Evolutionary conservation across 83 land plant genomes (phyloP).

Genomic region (Isoetes engelmannii): DNA sequence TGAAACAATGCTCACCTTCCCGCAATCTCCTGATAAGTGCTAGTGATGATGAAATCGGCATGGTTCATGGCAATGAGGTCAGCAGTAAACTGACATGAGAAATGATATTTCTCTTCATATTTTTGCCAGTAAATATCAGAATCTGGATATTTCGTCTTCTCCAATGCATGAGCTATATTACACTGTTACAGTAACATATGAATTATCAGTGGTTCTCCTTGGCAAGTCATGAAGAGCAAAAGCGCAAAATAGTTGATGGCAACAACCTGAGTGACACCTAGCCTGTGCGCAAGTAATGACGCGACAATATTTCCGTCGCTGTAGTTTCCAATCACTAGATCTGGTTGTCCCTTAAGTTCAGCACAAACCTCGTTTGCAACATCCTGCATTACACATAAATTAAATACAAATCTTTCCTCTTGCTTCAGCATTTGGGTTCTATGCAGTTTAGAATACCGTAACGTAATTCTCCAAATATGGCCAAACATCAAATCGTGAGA

Average conservation of each 20-base stretch:
- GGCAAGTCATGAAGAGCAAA: slow-evolving; percentile 7
- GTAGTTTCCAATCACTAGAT: slow-evolving; percentile 90
- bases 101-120: slow-evolving; percentile 81
- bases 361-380: slow-evolving; percentile 51
- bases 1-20: slow-evolving; percentile 48
- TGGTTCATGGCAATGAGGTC: slow-evolving; percentile 88
- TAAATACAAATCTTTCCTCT: not conserved
- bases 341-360: slow-evolving; percentile 66
- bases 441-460: slow-evolving; percentile 38
- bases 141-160: slow-evolving; percentile 94
- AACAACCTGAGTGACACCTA: slow-evolving; percentile 75
- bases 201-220: not conserved
- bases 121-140: slow-evolving; percentile 79
- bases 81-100: slow-evolving; percentile 93
- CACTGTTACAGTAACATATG: slow-evolving; percentile 32
- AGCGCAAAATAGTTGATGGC: not conserved
- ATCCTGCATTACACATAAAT: slow-evolving; percentile 43
- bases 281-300: slow-evolving; percentile 54
- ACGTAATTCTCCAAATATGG: slow-evolving; percentile 73
- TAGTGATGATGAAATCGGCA: slow-evolving; percentile 84
- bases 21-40: slow-evolving; percentile 93
- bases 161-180: slow-evolving; percentile 94
- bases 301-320: slow-evolving; percentile 90
- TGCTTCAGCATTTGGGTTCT: not conserved
- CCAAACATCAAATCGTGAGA: slow-evolving; percentile 88